phyloP scores from a whole-genome alignment of 257 asterid species.

The Jaltomata sinuosa region DNA sequence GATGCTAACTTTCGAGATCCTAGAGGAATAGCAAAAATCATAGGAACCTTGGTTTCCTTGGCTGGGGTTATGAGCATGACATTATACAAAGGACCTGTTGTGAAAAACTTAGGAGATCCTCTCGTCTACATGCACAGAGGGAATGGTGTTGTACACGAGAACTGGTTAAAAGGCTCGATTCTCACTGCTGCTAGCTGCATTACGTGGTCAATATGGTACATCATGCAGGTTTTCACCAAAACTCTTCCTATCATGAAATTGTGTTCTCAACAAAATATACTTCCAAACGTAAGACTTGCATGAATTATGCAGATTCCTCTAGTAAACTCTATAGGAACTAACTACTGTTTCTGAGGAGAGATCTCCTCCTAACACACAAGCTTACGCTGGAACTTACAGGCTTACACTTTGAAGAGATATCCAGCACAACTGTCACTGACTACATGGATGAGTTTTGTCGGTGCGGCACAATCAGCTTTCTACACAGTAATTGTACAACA shows the following conservation, averaged over 20 bases:
- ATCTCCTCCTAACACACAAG: neutral
- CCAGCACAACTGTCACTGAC: constrained; percentile 73
- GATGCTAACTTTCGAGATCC: constrained; percentile 34
- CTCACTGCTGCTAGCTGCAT: constrained; percentile 62
- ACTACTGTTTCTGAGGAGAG: neutral
- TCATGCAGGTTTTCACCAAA: constrained; percentile 52
- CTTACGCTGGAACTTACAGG: constrained; percentile 22
- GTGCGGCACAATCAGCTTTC: constrained; percentile 74
- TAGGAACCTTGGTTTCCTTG: constrained; percentile 57
- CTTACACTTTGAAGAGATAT: constrained; percentile 51
- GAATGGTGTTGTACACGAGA: constrained; percentile 22
- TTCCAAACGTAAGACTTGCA: neutral
- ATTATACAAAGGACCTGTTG: constrained; percentile 51
- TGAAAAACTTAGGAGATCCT: constrained; percentile 31
- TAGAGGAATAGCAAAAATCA: constrained; percentile 48
- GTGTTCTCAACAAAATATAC: neutral
- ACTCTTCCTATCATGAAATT: neutral
- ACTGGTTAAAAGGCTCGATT: constrained; percentile 56
- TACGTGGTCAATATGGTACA: constrained; percentile 55
- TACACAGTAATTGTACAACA: constrained; percentile 50
- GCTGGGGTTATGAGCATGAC: constrained; percentile 64
- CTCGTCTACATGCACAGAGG: constrained; percentile 30
- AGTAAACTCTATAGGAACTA: neutral
- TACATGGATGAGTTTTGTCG: constrained; percentile 66
- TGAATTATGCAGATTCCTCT: neutral